Evolutionary conservation across 805 yeast genomes (phyloP).

Genomic region (Diddensiella santjacobensis): DNA sequence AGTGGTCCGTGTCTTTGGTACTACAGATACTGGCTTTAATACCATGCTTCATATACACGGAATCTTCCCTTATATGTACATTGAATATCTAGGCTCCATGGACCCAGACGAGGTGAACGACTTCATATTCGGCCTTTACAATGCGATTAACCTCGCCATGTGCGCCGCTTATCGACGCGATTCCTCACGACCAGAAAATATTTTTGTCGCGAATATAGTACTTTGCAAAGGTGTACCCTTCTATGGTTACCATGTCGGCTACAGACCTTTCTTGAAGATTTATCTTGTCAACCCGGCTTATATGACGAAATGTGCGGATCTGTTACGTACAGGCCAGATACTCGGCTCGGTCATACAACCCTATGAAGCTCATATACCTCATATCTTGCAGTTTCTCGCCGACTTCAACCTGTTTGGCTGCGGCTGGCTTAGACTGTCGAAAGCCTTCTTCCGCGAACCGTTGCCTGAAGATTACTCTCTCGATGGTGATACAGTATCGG

Average conservation of each 20-base stretch:
- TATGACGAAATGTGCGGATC: slow-evolving; percentile 50
- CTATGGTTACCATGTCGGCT: slow-evolving; percentile 76
- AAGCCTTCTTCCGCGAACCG: slow-evolving; percentile 19
- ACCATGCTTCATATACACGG: slow-evolving; percentile 76
- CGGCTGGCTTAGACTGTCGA: slow-evolving; percentile 57
- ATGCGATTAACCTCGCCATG: slow-evolving; percentile 29
- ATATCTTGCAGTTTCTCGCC: slow-evolving; percentile 65
- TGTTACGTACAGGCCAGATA: slow-evolving; percentile 44
- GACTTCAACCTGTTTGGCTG: slow-evolving; percentile 87
- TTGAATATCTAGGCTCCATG: slow-evolving; percentile 51
- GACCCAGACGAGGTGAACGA: slow-evolving; percentile 20
- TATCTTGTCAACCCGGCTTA: slow-evolving; percentile 61
- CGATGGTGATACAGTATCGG: slow-evolving; percentile 3
- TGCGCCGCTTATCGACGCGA: slow-evolving; percentile 25
- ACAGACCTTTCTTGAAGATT: slow-evolving; percentile 63
- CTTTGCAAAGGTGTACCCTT: slow-evolving; percentile 74
- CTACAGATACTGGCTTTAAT: slow-evolving; percentile 55
- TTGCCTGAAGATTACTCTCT: slow-evolving; percentile 11
- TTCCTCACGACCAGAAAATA: slow-evolving; percentile 12
- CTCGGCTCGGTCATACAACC: slow-evolving; percentile 43
- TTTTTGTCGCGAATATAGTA: slow-evolving; percentile 32
- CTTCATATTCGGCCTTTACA: slow-evolving; percentile 18
- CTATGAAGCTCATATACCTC: slow-evolving; percentile 81
- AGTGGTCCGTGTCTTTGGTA: slow-evolving; percentile 72
- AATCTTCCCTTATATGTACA: slow-evolving; percentile 72